phyloP scores from a whole-genome alignment of 345 rosid species.

The Nasturtium officinale region DNA sequence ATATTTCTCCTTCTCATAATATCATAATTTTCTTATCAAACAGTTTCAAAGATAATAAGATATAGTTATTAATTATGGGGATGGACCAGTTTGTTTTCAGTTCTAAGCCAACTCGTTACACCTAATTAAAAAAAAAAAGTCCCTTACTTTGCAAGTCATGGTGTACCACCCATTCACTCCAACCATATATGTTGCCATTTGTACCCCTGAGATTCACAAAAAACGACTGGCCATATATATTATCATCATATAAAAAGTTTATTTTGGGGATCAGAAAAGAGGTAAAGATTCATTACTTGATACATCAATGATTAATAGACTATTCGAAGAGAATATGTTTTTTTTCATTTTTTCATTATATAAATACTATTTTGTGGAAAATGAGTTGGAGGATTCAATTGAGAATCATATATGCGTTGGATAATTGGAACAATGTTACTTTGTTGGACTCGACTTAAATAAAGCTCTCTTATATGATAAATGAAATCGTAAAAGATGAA shows the following conservation, averaged over 20 bases:
- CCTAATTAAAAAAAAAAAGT: constrained; percentile 55
- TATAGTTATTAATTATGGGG: constrained; percentile 20
- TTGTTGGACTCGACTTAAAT: neutral
- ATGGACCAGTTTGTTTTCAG: constrained; percentile 40
- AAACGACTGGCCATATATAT: neutral
- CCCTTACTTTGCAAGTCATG: constrained; percentile 67
- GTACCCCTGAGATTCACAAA: constrained; percentile 2
- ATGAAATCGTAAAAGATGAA: neutral
- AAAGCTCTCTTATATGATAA: neutral
- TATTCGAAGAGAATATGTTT: neutral
- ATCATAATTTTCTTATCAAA: constrained; percentile 5
- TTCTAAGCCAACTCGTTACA: constrained; percentile 47
- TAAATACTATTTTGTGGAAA: constrained; percentile 1
- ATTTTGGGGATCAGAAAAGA: neutral
- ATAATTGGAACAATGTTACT: neutral
- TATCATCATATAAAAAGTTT: neutral
- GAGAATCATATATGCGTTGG: neutral
- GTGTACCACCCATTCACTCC: constrained; percentile 32
- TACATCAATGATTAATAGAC: constrained; percentile 9
- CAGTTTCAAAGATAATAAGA: neutral
- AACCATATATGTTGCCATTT: constrained; percentile 17
- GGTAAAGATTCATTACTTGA: constrained; percentile 1
- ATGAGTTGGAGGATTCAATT: constrained; percentile 11
- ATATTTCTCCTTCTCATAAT: neutral
- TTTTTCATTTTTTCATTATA: neutral